These are phyloP conservation scores for Nakazawaea siamensis DNA, from an alignment of 805 yeast genomes.

Conservation along the genomic window DNA sequence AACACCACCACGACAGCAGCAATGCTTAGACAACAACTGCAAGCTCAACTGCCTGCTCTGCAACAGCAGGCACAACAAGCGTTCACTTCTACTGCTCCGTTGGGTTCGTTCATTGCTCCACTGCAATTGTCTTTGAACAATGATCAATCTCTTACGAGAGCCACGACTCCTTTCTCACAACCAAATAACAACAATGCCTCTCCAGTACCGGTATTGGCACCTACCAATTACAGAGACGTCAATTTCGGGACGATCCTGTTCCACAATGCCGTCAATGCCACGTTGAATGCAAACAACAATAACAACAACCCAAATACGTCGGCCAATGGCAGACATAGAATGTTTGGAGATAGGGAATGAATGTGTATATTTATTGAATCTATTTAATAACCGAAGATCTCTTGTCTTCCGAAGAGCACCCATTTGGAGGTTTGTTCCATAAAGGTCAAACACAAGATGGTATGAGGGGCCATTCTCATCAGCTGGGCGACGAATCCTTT, in stretches of 20 bases:
- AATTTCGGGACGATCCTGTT: slow-evolving; percentile 10
- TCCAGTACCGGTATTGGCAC: slow-evolving; percentile 8
- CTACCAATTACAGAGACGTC: slow-evolving; percentile 2
- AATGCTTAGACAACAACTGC: slow-evolving; percentile 7
- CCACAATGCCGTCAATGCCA: slow-evolving; percentile 11
- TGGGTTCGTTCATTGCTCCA: slow-evolving; percentile 4
- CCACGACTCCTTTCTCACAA: slow-evolving; percentile 2
- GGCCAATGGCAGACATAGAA: not conserved
- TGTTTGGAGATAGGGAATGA: not conserved
- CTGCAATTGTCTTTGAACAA: slow-evolving; percentile 2
- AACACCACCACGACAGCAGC: slow-evolving; percentile 8
- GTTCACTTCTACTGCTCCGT: slow-evolving; percentile 3
- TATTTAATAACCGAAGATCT: slow-evolving; percentile 10
- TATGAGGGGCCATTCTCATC: slow-evolving; percentile 90
- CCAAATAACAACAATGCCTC: not conserved
- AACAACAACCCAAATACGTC: not conserved
- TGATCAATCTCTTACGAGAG: slow-evolving; percentile 4
- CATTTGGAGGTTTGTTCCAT: slow-evolving; percentile 91
- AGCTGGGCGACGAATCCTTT: slow-evolving; percentile 95
- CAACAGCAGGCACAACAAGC: not conserved
- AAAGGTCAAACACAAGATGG: slow-evolving; percentile 80
- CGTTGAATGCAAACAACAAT: slow-evolving; percentile 7
- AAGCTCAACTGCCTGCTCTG: slow-evolving; percentile 1
- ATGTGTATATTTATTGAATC: not conserved
- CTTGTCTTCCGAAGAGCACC: slow-evolving; percentile 32